Base-by-base conservation (phyloP, 495 filamentous ascomycete genomes). In the Durotheca rogersii region DNA sequence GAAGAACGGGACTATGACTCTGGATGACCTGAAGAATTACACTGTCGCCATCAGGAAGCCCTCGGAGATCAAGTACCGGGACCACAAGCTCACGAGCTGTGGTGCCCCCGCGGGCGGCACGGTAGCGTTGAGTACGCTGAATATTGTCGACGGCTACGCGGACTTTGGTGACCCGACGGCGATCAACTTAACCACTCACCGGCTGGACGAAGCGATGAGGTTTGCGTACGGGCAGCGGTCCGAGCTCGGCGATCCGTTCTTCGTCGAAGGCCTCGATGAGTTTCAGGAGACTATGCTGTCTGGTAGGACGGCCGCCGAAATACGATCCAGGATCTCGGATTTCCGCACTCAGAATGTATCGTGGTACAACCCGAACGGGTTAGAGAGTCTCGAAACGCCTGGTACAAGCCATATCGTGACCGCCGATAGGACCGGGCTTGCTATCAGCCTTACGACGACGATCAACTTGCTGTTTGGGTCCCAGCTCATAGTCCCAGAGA, bases 391-490 rank as follows among this genome's bases (percentile, higher is more conserved):
- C 12, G 77, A 86, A 6, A 86, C 83, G 0, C 83, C 77, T 0
- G 86, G 86, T 9, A 90, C 86, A 1, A 84, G 81, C 1, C 84
- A 89, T 48, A 67, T 89, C 17, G 82, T 82, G 0, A 70, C 84
- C 2, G 76, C 79, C 1, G 87, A 91, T 56, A 71, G 74, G 20
- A 73, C 76, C 1, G 87, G 86, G 0, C 65, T 90, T 42, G 75
- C 85, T 4, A 76, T 90, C 32, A 82, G 82, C 2, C 70, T 84
- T 1, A 90, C 86, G 9, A 83, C 82, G 1, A 92, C 89, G 0
- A 74, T 94, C 41, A 94, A 94, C 65, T 68, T 89, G 11, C 69
- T 86, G 0, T 94, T 92, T 47, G 89, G 89, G 6, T 84, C 78
- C 31, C 72, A 77, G 17, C 44, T 94, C 7, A 79, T 91, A 53